phyloP scores from a whole-genome alignment of 495 filamentous ascomycete genomes.

The Hypoxylon rickii region DNA sequence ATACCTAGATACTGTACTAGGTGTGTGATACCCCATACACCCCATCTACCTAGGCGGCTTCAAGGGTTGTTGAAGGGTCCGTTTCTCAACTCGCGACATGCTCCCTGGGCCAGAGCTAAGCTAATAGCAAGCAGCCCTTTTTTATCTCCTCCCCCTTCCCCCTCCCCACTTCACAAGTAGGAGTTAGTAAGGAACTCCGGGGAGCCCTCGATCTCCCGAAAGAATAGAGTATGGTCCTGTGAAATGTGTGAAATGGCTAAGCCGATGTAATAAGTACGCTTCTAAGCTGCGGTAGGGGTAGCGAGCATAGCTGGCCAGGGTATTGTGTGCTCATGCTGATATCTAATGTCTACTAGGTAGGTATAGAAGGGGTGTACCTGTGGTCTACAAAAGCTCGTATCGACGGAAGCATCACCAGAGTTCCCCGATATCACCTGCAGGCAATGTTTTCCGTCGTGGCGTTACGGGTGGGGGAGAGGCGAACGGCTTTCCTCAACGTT shows the following conservation, averaged over 20 bases:
- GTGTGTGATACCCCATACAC: too few relatives aligned
- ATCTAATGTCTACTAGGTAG: slow-evolving; percentile 12
- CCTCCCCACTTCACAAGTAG: too few relatives aligned
- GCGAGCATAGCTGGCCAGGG: too few relatives aligned
- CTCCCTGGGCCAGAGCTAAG: not conserved
- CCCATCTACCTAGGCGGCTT: too few relatives aligned
- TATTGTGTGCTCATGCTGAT: slow-evolving; percentile 5
- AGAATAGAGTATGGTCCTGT: too few relatives aligned
- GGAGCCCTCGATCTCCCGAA: too few relatives aligned
- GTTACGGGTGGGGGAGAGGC: slow-evolving; percentile 29
- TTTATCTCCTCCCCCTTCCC: too few relatives aligned
- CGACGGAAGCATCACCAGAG: slow-evolving; percentile 16
- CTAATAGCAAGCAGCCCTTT: not conserved
- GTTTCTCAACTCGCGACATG: not conserved
- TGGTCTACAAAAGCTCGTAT: slow-evolving; percentile 7
- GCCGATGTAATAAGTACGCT: too few relatives aligned
- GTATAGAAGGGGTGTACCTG: slow-evolving; percentile 10
- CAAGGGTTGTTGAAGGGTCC: not conserved
- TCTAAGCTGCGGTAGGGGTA: too few relatives aligned
- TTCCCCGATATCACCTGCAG: slow-evolving; percentile 30
- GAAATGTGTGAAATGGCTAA: too few relatives aligned
- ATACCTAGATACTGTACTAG: too few relatives aligned
- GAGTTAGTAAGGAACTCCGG: too few relatives aligned
- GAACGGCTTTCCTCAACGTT: slow-evolving; percentile 5
- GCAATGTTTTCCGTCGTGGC: slow-evolving; percentile 9